Conservation (phyloP, 2,329 filamentous ascomycete genomes). For the Apiospora arundinis region DNA sequence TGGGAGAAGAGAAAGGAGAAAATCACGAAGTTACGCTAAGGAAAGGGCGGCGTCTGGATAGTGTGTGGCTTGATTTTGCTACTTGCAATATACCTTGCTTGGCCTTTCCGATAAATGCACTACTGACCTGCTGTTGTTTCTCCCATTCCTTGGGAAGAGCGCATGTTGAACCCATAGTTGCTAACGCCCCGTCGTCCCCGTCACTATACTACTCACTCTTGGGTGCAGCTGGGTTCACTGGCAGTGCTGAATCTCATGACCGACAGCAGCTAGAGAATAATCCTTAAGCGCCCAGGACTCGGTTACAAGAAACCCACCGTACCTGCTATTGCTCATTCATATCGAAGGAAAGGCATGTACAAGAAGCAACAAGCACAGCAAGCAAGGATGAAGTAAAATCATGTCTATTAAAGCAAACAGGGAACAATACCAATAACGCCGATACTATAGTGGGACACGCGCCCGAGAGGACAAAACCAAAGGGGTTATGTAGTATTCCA, state of each 20-base stretch:
- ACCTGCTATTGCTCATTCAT: neutral
- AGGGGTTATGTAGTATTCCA: neutral
- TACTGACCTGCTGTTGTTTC: neutral
- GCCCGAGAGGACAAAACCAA: neutral
- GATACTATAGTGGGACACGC: conserved; percentile 15
- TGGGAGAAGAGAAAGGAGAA: neutral
- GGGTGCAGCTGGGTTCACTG: too few relatives aligned
- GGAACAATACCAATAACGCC: conserved; percentile 14
- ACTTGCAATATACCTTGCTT: conserved; percentile 2
- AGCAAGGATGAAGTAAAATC: neutral
- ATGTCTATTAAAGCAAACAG: conserved; percentile 21
- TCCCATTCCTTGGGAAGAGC: neutral
- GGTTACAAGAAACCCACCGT: neutral
- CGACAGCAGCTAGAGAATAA: neutral
- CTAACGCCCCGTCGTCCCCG: neutral
- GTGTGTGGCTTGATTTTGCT: conserved; percentile 3
- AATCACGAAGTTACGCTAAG: conserved; percentile 6
- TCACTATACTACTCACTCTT: neutral
- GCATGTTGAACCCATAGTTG: neutral
- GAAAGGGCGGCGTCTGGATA: neutral
- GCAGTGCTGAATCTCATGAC: too few relatives aligned
- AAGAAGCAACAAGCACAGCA: neutral
- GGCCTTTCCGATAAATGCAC: neutral
- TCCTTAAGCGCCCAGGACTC: neutral
- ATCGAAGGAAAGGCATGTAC: neutral